These are phyloP conservation scores for Eucalyptus grandis DNA, from an alignment of 345 rosid genomes.

Conservation along the genomic window DNA sequence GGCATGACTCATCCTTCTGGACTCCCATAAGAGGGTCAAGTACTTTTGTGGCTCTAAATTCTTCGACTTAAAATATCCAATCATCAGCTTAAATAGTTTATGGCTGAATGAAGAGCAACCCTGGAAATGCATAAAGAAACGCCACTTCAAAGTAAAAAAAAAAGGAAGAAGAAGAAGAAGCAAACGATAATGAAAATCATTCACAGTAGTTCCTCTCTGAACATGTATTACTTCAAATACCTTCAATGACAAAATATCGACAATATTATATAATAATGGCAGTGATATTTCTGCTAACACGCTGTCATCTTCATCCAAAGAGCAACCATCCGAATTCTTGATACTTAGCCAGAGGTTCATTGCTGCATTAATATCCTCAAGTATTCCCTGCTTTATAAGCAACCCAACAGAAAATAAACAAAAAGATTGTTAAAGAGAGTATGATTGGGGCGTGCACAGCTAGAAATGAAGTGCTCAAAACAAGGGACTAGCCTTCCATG, in stretches of 20 bases:
- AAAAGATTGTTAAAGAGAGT: neutral
- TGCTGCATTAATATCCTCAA: constrained; percentile 50
- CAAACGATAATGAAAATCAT: neutral
- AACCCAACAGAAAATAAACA: neutral
- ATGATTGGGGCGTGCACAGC: neutral
- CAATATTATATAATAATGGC: constrained; percentile 38
- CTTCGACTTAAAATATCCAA: constrained; percentile 37
- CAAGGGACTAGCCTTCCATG: constrained; percentile 13
- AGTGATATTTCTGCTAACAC: constrained; percentile 26
- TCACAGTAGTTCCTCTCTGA: neutral
- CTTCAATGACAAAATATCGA: constrained; percentile 75
- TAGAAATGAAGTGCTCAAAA: constrained; percentile 5
- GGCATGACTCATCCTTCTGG: constrained; percentile 80
- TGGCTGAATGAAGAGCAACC: constrained; percentile 41
- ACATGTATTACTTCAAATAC: constrained; percentile 6
- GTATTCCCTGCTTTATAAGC: constrained; percentile 34
- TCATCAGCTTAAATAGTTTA: constrained; percentile 38
- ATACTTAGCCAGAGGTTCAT: constrained; percentile 46
- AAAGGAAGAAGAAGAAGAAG: neutral
- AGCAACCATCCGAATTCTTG: constrained; percentile 9
- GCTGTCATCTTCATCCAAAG: constrained; percentile 11
- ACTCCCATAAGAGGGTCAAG: constrained; percentile 56
- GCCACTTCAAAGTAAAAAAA: neutral
- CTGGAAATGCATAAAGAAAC: constrained; percentile 22
- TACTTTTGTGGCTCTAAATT: constrained; percentile 40